Evolutionary conservation across 192 early-diverging fungal species (phyloP).

Genomic region (Coemansia sp.): DNA sequence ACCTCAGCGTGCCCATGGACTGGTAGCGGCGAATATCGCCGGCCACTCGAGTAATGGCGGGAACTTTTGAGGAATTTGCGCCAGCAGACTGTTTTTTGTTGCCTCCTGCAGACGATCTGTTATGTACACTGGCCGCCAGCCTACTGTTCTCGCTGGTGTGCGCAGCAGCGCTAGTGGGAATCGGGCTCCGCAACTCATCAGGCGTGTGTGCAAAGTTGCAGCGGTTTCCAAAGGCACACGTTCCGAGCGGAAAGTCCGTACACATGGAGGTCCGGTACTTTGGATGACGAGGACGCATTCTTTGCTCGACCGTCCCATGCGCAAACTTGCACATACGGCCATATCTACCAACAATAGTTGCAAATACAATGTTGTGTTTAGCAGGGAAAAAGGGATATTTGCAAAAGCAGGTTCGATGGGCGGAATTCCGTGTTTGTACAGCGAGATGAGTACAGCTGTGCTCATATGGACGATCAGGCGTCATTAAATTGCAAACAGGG

Average conservation of each 20-base stretch:
- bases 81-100: background rate
- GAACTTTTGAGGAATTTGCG: background rate
- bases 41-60: constrained; percentile 2
- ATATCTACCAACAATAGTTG: constrained; percentile 60
- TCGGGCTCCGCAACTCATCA: constrained; percentile 49
- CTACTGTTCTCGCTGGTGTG: constrained; percentile 18
- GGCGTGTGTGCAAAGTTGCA: constrained; percentile 89
- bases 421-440: background rate
- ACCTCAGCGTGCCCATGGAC: constrained; percentile 44
- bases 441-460: background rate
- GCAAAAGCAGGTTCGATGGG: background rate
- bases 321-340: constrained; percentile 95
- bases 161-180: background rate
- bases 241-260: constrained; percentile 85
- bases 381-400: background rate
- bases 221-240: constrained; percentile 90
- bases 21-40: constrained; percentile 46
- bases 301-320: constrained; percentile 77
- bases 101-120: background rate
- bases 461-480: background rate
- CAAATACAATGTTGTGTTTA: background rate
- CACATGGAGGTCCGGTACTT: constrained; percentile 97
- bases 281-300: constrained; percentile 79
- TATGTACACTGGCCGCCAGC: background rate
- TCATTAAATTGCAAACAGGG: background rate